These are phyloP conservation scores for Cryptococcus sp. DNA, from an alignment of 1,284 basidiomycete species.

Conservation along the genomic window DNA sequence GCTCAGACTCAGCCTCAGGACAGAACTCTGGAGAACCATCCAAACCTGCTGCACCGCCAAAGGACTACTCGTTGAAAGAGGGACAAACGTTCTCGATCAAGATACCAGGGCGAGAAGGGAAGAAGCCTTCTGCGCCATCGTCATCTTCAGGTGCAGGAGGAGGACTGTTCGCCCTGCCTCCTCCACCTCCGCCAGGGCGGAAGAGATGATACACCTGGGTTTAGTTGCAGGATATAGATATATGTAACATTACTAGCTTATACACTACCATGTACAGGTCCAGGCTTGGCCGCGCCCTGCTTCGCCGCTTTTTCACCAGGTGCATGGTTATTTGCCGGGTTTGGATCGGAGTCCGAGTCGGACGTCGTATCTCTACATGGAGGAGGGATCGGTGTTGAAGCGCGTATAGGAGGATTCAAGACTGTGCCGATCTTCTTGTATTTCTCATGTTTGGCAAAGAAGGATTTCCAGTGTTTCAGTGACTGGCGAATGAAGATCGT, in stretches of 20 bases:
- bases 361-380: constrained; percentile 59
- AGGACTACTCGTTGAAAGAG: constrained; percentile 93
- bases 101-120: constrained; percentile 66
- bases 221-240: constrained; percentile 3
- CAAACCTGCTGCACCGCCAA: constrained; percentile 73
- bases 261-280: constrained; percentile 11
- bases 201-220: constrained; percentile 6
- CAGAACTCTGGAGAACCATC: constrained; percentile 25
- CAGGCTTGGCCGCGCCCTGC: constrained; percentile 14
- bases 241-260: neutral
- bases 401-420: constrained; percentile 65
- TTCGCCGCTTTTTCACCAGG: constrained; percentile 23
- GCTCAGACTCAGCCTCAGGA: constrained; percentile 55
- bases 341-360: constrained; percentile 5
- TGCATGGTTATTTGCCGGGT: constrained; percentile 9
- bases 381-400: constrained; percentile 71
- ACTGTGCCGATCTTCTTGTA: constrained; percentile 71
- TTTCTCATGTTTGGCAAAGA: constrained; percentile 76
- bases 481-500: constrained; percentile 57
- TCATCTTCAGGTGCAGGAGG: constrained; percentile 19
- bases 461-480: constrained; percentile 81
- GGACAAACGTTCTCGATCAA: constrained; percentile 93
- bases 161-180: constrained; percentile 43
- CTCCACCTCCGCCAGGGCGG: constrained; percentile 47
- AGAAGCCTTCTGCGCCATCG: constrained; percentile 17